Evolutionary conservation across 2,329 filamentous ascomycete species (phyloP), one percentile per base, ranked within the genome.

Genomic region (Plenodomus tracheiphilus): DNA sequence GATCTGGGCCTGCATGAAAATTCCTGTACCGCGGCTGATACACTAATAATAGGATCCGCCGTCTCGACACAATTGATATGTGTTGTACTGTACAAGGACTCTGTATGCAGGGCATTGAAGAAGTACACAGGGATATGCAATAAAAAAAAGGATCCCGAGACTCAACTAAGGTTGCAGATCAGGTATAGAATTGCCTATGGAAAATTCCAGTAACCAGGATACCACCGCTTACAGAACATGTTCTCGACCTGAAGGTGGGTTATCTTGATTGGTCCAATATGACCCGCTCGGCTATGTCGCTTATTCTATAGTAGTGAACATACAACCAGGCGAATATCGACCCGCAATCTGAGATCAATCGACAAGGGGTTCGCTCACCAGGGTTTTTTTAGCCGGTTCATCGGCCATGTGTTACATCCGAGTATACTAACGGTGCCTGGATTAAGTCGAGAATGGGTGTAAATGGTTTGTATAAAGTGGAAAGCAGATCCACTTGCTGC

Each of bases 291-390:
- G 62, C 54, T 59, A 57, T 46, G 54, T 55, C 57, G 56, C 58
- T 62, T 66, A 66, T 10, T 5, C 59, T 64, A 65, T 59, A 61
- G 53, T 64, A 68, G 66, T 66, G 59, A 64, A 68, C 66, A 60
- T 64, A 47, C 53, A 46, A 61, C 59, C 51, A 59, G 38, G 47
- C 50, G 43, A 51, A 52, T 20, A 52, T 56, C 51, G 46, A 43
- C 48, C 49, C 47, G 49, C 46, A 42, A 49, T 41, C 55, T 59
- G 58, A 60, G 58, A 67, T 61, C 51, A 54, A 50, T n/a, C 49
- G 40, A 52, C 49, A 56, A 58, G 51, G 56, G 56, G 22, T n/a
- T n/a, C n/a, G n/a, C 35, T 53, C 28, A 43, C 48, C 52, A 58
- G 43, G 54, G 56, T 53, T n/a, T n/a, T n/a, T n/a, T 58, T 46